phyloP scores from a whole-genome alignment of 148 eudicot species.

The Cornus suecica region DNA sequence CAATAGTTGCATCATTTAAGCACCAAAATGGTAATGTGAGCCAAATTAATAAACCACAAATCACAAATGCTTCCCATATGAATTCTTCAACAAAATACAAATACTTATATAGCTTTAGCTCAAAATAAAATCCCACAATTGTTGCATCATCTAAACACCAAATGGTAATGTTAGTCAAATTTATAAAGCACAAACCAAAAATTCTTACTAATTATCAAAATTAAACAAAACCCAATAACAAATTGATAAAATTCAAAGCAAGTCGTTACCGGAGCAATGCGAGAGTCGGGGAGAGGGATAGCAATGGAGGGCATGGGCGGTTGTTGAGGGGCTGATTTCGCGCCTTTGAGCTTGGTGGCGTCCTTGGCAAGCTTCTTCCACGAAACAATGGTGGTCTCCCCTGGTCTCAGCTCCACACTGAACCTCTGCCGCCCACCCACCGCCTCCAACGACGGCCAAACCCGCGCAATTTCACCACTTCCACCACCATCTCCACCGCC shows the following conservation, averaged over 20 bases:
- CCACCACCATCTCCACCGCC: constrained; percentile 21
- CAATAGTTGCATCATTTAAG: not conserved
- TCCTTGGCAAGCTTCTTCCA: constrained; percentile 95
- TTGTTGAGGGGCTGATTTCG: constrained; percentile 18
- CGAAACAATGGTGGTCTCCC: constrained; percentile 92
- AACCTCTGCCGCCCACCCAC: constrained; percentile 69
- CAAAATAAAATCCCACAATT: no score
- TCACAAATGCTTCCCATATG: not conserved
- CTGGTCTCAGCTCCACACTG: constrained; percentile 73
- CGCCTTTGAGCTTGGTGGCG: constrained; percentile 34
- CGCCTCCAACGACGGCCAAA: constrained; percentile 41
- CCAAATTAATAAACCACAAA: no score
- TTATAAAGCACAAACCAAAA: not conserved
- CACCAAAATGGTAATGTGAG: no score
- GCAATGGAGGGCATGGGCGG: constrained; percentile 25
- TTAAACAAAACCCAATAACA: not conserved
- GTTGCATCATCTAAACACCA: not conserved
- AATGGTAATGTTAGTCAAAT: not conserved
- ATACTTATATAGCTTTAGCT: no score
- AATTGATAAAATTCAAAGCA: not conserved
- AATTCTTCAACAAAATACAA: no score
- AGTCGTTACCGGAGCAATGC: constrained; percentile 46
- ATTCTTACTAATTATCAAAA: not conserved
- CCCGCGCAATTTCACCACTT: constrained; percentile 27
- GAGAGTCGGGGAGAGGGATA: constrained; percentile 41